A percentile compares a stretch with the other conserved stretches of the same genome.
Evolutionary conservation across 768 basidiomycete genomes (phyloP).

Genomic region (Trametes gibbosa): DNA sequence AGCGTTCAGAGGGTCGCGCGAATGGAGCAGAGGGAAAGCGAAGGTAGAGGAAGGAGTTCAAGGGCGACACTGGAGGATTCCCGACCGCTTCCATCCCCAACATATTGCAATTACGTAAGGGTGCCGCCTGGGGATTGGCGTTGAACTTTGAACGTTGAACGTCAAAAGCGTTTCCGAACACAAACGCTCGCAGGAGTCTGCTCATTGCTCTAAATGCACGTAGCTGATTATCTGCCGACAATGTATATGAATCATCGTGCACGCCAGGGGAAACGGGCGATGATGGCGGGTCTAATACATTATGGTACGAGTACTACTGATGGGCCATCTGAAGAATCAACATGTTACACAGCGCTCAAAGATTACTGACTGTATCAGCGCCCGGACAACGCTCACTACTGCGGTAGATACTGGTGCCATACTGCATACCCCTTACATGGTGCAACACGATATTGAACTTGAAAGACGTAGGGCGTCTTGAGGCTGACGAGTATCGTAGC

Average conservation of each 20-base stretch:
- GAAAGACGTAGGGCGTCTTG: no score
- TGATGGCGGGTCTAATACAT: slow-evolving; percentile 4
- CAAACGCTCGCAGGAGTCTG: slow-evolving; percentile 2
- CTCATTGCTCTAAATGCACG: background rate
- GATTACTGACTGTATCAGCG: no score
- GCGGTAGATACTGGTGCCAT: no score
- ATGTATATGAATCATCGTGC: background rate
- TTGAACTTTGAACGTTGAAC: slow-evolving; percentile 14
- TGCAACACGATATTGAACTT: no score
- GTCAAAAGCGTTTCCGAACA: slow-evolving; percentile 3
- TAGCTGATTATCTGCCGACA: background rate
- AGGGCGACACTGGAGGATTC: background rate
- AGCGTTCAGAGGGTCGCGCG: background rate
- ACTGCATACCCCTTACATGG: no score
- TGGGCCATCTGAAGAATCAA: no score
- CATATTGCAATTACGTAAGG: slow-evolving; percentile 17
- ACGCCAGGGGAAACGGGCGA: background rate
- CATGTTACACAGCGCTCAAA: no score
- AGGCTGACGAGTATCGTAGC: no score
- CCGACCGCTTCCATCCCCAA: slow-evolving; percentile 19
- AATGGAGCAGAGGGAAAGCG: background rate
- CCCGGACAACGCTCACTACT: no score
- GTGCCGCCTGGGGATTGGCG: slow-evolving; percentile 12
- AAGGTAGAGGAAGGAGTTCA: slow-evolving; percentile 8
- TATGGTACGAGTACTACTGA: slow-evolving; percentile 4